Evolutionary conservation across 768 basidiomycete species (phyloP).

Genomic region (Leccinum arenicola): DNA sequence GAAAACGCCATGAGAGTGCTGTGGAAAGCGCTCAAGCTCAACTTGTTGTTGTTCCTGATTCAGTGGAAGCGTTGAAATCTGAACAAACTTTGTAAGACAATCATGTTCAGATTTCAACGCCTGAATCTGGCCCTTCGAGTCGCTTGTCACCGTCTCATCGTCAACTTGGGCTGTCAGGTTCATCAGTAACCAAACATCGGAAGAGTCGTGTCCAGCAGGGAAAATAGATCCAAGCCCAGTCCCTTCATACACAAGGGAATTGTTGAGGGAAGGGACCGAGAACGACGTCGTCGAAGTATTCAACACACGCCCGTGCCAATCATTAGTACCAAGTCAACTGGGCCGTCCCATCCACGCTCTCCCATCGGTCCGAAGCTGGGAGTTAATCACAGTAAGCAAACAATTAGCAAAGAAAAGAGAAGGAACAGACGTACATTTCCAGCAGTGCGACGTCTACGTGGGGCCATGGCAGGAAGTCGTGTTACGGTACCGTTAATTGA

Average conservation of each 20-base stretch:
- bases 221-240: conserved; percentile 44
- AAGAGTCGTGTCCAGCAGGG: conserved; percentile 38
- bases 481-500: no score
- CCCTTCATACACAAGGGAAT: conserved; percentile 40
- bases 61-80: neutral
- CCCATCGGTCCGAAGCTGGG: conserved; percentile 47
- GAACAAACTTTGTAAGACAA: no score
- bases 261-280: conserved; percentile 47
- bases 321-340: conserved; percentile 59
- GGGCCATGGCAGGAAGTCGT: no score
- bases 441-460: no score
- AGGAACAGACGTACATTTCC: no score
- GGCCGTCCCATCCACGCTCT: conserved; percentile 42
- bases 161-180: conserved; percentile 48
- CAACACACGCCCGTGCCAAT: conserved; percentile 46
- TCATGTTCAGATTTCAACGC: no score
- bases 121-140: no score
- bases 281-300: conserved; percentile 38
- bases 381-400: no score
- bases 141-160: no score
- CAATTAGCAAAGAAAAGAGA: no score
- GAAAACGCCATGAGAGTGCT: no score
- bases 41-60: neutral
- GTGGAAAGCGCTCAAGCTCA: no score
- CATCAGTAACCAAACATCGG: conserved; percentile 51